Conservation (phyloP, 2,329 filamentous ascomycete species). For the Trichoderma aggressivum region DNA sequence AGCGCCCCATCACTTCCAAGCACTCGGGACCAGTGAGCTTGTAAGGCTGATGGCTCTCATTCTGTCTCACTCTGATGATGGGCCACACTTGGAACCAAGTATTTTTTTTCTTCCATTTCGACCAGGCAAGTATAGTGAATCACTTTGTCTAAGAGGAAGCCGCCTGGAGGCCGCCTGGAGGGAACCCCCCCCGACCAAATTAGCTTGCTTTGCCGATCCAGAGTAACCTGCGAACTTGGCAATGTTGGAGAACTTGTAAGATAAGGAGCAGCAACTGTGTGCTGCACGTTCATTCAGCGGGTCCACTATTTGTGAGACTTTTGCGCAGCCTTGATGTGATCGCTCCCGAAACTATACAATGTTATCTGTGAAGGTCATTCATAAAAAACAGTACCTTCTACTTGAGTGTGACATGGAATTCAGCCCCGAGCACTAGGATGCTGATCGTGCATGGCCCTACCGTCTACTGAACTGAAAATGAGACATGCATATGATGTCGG, state of each 20-base stretch:
- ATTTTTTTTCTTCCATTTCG: neutral
- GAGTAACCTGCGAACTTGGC: neutral
- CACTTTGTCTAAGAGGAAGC: neutral
- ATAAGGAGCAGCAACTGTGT: neutral
- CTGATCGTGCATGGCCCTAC: neutral
- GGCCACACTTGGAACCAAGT: neutral
- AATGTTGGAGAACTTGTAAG: neutral
- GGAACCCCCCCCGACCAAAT: neutral
- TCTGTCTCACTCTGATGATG: neutral
- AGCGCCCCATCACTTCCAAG: slow-evolving; percentile 20
- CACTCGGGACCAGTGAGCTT: slow-evolving; percentile 16
- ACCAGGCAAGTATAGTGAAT: neutral
- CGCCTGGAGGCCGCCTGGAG: neutral
- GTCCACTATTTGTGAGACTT: neutral
- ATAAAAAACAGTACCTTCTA: neutral
- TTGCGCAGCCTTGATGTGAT: neutral
- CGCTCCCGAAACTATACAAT: neutral
- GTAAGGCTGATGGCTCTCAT: slow-evolving; percentile 18
- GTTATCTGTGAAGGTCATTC: neutral
- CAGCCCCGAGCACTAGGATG: neutral
- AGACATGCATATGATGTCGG: neutral
- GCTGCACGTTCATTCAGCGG: neutral
- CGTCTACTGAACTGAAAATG: neutral
- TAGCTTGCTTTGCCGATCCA: neutral
- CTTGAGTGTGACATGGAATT: neutral